Conservation (phyloP, 257 asterid genomes). For the Capsicum pubescens region DNA sequence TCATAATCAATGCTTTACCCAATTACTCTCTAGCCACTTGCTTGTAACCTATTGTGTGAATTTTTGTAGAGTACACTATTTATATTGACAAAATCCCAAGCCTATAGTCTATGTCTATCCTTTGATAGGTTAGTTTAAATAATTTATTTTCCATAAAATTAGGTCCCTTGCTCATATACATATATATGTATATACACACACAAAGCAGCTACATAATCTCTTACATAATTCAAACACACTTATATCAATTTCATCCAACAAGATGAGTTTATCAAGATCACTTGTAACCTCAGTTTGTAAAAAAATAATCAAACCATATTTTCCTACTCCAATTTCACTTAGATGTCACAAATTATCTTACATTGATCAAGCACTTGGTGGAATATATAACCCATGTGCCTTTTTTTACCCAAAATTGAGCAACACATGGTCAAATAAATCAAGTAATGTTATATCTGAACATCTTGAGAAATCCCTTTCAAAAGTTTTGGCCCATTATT, state of each 20-base stretch:
- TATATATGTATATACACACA: neutral
- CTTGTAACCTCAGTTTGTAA: conserved; percentile 7
- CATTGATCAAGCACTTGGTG: neutral
- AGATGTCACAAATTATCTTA: neutral
- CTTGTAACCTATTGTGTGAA: neutral
- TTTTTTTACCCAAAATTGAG: neutral
- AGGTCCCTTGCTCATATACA: neutral
- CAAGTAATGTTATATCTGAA: neutral
- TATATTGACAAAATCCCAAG: neutral
- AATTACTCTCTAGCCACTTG: neutral
- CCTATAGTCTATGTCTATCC: neutral
- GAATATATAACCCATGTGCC: neutral
- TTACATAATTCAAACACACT: neutral
- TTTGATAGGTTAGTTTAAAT: neutral
- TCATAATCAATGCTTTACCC: no score
- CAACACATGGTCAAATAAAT: neutral
- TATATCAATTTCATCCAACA: neutral
- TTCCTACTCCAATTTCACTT: neutral
- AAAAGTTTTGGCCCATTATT: conserved; percentile 1
- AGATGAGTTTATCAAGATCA: neutral
- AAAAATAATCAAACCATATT: conserved; percentile 22
- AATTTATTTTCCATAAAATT: neutral
- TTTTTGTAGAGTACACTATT: neutral
- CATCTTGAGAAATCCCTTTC: conserved; percentile 14
- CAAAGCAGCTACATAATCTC: neutral